phyloP scores from a whole-genome alignment of 495 filamentous ascomycete genomes.

The Neurospora sp. region DNA sequence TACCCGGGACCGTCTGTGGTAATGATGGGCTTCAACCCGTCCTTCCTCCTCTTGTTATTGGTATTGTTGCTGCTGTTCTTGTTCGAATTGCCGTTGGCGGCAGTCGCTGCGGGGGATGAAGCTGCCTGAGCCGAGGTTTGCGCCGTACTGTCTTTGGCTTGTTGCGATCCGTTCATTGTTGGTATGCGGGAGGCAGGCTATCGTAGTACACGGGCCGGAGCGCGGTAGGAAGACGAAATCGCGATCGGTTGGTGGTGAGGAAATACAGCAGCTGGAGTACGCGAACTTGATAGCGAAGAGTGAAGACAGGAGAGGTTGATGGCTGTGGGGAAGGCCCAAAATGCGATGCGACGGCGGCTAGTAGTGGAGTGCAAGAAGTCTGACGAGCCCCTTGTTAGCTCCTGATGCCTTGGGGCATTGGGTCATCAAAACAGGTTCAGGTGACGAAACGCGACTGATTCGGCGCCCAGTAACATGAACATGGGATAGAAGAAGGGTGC shows the following conservation, averaged over 20 bases:
- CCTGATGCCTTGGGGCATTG: not conserved
- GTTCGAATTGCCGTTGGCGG: conserved; percentile 25
- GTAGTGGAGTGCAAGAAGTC: not conserved
- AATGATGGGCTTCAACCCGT: conserved; percentile 82
- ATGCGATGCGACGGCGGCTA: not conserved
- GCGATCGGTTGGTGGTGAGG: not conserved
- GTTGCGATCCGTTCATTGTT: conserved; percentile 27
- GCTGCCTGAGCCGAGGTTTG: conserved; percentile 16
- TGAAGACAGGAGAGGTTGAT: not conserved
- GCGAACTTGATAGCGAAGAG: not conserved
- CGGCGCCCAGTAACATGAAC: not conserved
- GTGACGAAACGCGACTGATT: not conserved
- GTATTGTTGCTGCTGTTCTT: conserved; percentile 34
- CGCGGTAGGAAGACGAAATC: not conserved
- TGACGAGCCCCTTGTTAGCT: not conserved
- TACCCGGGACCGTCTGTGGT: conserved; percentile 58
- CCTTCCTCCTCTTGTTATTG: conserved; percentile 84
- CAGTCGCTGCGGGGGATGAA: conserved; percentile 12
- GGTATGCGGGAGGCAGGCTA: not conserved
- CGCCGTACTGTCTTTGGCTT: conserved; percentile 16
- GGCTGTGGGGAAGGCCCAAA: not conserved
- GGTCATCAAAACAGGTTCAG: not conserved
- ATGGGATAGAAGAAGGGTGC: not conserved
- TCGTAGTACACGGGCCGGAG: not conserved
- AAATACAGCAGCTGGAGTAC: not conserved